These are phyloP conservation scores for Nectriaceae sp. DNA, from an alignment of 2,329 filamentous ascomycete genomes.

Conservation along the genomic window DNA sequence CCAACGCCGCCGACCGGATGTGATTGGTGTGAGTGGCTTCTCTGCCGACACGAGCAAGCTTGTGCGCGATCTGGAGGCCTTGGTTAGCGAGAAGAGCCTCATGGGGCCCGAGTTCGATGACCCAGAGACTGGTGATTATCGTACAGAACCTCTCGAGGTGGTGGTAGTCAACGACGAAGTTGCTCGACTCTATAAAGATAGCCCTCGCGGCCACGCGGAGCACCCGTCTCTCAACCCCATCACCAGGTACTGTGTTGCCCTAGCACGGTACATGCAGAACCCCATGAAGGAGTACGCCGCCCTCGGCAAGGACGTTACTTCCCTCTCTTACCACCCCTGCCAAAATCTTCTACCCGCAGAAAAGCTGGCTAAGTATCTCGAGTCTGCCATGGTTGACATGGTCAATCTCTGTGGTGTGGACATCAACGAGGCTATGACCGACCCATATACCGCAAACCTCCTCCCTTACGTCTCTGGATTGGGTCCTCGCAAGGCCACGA, in stretches of 20 bases:
- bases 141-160: slow-evolving; percentile 80
- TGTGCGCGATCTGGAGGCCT: slow-evolving; percentile 75
- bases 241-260: slow-evolving; percentile 83
- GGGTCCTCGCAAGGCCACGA: slow-evolving; percentile 89
- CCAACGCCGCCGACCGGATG: slow-evolving; percentile 79
- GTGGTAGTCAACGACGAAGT: slow-evolving; percentile 95
- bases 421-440: slow-evolving; percentile 85
- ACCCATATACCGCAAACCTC: slow-evolving; percentile 81
- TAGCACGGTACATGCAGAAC: slow-evolving; percentile 91
- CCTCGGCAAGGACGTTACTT: slow-evolving; percentile 83
- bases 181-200: slow-evolving; percentile 93
- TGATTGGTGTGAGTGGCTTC: slow-evolving; percentile 87
- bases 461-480: slow-evolving; percentile 90
- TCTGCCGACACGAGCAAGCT: slow-evolving; percentile 84
- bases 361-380: slow-evolving; percentile 81
- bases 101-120: slow-evolving; percentile 83
- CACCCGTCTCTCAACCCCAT: slow-evolving; percentile 79
- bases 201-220: slow-evolving; percentile 74
- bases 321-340: slow-evolving; percentile 84
- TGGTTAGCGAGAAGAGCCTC: slow-evolving; percentile 77
- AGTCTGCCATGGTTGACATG: slow-evolving; percentile 98
- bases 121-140: slow-evolving; percentile 71
- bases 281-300: slow-evolving; percentile 96
- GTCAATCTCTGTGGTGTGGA: slow-evolving; percentile 96
- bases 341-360: slow-evolving; percentile 88